Conservation (phyloP, 2,329 filamentous ascomycete species). For the Phoma sp. region DNA sequence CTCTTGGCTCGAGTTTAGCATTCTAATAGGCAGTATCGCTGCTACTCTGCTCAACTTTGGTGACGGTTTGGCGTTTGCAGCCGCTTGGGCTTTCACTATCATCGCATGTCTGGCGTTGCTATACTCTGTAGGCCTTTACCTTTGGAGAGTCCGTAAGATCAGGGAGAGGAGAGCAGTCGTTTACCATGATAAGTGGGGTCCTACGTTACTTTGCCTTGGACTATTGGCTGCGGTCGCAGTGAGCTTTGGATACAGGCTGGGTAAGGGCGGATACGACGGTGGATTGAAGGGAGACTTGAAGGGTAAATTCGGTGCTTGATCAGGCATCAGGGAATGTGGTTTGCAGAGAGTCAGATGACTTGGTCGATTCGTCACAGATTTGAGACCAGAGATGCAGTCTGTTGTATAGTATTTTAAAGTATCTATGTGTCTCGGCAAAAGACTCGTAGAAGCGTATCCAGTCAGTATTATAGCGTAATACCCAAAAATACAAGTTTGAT, state of each 20-base stretch:
- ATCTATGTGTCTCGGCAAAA: background rate
- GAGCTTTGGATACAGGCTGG: constrained; percentile 82
- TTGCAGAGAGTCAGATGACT: background rate
- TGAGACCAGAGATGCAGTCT: background rate
- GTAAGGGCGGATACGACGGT: constrained; percentile 56
- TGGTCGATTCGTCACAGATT: background rate
- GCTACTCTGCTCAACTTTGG: constrained; percentile 51
- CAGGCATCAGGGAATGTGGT: background rate
- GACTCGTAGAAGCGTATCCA: background rate
- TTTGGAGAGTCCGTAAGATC: constrained; percentile 88
- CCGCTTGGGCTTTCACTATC: constrained; percentile 77
- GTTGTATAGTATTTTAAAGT: background rate
- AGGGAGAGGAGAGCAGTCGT: constrained; percentile 80
- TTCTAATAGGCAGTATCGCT: constrained; percentile 73
- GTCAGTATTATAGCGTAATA: background rate
- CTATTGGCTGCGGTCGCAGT: constrained; percentile 75
- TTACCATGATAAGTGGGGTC: constrained; percentile 91
- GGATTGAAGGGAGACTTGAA: constrained; percentile 47
- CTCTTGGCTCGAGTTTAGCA: constrained; percentile 95
- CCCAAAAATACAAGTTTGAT: background rate
- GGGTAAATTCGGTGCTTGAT: constrained; percentile 10
- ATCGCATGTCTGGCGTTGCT: constrained; percentile 78
- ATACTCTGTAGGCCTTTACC: constrained; percentile 83
- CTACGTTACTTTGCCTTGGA: constrained; percentile 74
- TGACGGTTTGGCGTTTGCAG: constrained; percentile 43